Base-by-base conservation (phyloP, 2,329 filamentous ascomycete species). In the Paecilomyces sp. region DNA sequence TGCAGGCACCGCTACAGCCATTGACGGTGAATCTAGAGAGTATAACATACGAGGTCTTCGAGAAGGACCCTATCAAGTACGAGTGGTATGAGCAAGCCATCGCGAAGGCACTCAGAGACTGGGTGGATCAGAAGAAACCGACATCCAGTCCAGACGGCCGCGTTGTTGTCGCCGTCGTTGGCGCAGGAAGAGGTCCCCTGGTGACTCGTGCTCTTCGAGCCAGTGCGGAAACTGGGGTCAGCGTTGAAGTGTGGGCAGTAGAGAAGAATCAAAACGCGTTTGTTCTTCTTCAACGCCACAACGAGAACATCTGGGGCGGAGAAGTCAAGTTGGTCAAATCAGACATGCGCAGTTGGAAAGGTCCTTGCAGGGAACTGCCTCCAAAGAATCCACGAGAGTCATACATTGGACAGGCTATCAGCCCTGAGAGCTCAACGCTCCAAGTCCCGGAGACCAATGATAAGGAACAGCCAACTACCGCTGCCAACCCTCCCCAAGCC, bases 191-290 rank as follows among this genome's bases (percentile, higher is more conserved):
- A 63, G 95, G 94, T 0, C 94, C 94, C 3, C 82, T 99, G 1
- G 92, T 99, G 13, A 94, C 91, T 1, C 85, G 94, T 55, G 91
- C 91, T 1, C 78, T 99, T 28, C 86, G 86, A 61, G 95, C 94
- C 12, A 93, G 91, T 67, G 82, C 87, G 62, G 82, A 80, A 15
- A 89, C 91, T 1, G 88, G 88, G 1, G 88, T 97, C 3, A 81
- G 86, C 22, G 89, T 97, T 56, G 87, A 92, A 66, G 83, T 95
- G 54, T 97, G 92, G 87, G 94, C 91, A 0, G 86, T 99, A 3
- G 94, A 99, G 76, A 99, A 99, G 82, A 99, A 99, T 75, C 94
- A 91, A 3, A 97, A 99, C 70, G 94, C 94, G 0, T 97, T 93
- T 71, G 92, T 99, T 6, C 87, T 97, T 65, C 84, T 99, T 2